Conservation (phyloP, 495 filamentous ascomycete species). For the Collariella sp. region DNA sequence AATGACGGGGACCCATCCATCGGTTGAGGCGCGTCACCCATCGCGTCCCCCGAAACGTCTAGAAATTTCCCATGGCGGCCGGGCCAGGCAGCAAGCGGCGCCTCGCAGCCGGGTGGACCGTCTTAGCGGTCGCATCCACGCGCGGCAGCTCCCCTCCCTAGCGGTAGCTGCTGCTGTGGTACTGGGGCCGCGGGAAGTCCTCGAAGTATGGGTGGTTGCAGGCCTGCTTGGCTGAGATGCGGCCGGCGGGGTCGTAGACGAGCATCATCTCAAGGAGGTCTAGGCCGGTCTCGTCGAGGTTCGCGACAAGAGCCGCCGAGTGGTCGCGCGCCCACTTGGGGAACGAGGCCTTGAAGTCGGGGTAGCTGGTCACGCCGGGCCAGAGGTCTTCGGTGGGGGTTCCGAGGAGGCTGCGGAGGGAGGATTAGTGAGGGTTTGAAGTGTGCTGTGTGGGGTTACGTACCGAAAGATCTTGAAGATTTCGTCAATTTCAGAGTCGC, state of each 20-base stretch:
- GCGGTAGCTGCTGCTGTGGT: slow-evolving; percentile 34
- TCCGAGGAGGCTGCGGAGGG: slow-evolving; percentile 61
- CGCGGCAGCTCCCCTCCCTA: slow-evolving; percentile 9
- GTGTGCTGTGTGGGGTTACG: slow-evolving; percentile 19
- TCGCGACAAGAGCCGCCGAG: slow-evolving; percentile 40
- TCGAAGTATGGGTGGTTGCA: slow-evolving; percentile 90
- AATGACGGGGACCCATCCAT: neutral
- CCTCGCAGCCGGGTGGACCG: slow-evolving; percentile 3
- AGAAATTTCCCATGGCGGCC: neutral
- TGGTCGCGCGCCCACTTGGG: slow-evolving; percentile 86
- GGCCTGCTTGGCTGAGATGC: slow-evolving; percentile 93
- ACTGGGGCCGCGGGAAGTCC: slow-evolving; percentile 43
- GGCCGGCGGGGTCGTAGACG: slow-evolving; percentile 87
- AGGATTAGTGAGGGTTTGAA: slow-evolving; percentile 1
- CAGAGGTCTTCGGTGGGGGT: slow-evolving; percentile 82
- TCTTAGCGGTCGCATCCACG: neutral
- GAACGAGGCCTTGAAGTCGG: slow-evolving; percentile 94
- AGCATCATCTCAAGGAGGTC: slow-evolving; percentile 89
- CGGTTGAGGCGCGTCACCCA: too few relatives aligned
- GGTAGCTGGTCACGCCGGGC: slow-evolving; percentile 96
- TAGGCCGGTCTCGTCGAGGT: slow-evolving; percentile 64
- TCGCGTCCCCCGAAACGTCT: neutral
- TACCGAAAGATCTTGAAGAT: slow-evolving; percentile 99
- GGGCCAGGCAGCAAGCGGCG: neutral
- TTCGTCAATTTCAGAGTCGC: slow-evolving; percentile 98